phyloP scores from a whole-genome alignment of 2,329 filamentous ascomycete species.

The Epichloe coenophiala region DNA sequence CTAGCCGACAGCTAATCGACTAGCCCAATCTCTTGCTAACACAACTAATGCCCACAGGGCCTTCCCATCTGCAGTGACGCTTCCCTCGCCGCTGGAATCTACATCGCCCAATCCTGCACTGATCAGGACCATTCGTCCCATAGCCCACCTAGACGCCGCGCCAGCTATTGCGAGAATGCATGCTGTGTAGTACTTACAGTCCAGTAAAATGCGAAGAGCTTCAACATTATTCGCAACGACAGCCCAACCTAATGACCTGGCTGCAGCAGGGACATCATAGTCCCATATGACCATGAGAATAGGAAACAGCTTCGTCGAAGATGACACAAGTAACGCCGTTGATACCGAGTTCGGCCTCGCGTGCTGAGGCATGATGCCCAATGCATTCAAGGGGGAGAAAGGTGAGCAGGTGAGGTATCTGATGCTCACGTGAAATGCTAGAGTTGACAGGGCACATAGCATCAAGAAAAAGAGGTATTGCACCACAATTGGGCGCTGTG shows the following conservation, averaged over 20 bases:
- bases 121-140: conserved; percentile 59
- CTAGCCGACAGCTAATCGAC: conserved; percentile 41
- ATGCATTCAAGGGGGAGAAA: conserved; percentile 36
- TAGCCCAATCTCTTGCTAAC: conserved; percentile 45
- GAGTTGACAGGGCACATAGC: conserved; percentile 67
- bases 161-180: conserved; percentile 64
- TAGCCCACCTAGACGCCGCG: conserved; percentile 59
- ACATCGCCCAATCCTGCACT: conserved; percentile 54
- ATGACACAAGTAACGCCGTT: conserved; percentile 66
- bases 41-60: conserved; percentile 43
- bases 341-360: conserved; percentile 64
- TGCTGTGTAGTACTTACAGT: conserved; percentile 75
- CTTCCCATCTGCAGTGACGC: conserved; percentile 42
- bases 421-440: conserved; percentile 82
- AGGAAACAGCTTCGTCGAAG: conserved; percentile 85
- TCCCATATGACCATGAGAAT: conserved; percentile 96
- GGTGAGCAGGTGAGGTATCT: conserved; percentile 60
- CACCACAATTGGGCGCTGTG: conserved; percentile 58
- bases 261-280: conserved; percentile 71
- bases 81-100: conserved; percentile 39
- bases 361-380: conserved; percentile 50
- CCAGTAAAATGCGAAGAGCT: conserved; percentile 79
- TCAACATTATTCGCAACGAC: conserved; percentile 93
- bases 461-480: conserved; percentile 75
- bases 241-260: conserved; percentile 68